Base-by-base conservation (phyloP, 1,139 yeast genomes). In the Scheffersomyces titani region DNA sequence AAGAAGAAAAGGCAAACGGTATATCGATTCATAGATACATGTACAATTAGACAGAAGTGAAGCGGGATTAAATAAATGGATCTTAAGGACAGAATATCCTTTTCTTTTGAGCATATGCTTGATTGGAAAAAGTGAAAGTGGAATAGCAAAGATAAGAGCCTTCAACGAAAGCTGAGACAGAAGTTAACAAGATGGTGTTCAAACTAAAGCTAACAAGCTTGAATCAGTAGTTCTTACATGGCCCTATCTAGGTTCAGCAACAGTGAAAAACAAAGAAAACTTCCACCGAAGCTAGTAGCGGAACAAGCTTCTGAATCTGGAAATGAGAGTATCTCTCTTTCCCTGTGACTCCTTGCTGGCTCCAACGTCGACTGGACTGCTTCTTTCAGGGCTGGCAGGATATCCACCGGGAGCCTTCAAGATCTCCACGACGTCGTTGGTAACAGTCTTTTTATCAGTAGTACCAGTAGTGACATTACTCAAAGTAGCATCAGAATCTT, bases 291-390 rank as follows among this genome's bases (percentile, higher is more conserved):
- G 40, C 40, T 59, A 68, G 54, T 69, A 72, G 62, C 61, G 71
- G 64, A 78, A 78, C 50, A 77, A 70, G 40, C 74, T 73, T 59
- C 67, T 72, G 61, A 78, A 72, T 55, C 71, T 69, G 22, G 77
- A 67, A 51, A 77, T 62, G 54, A 78, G 66, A 48, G 70, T 65
- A 19, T 72, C 78, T 55, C 70, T 65, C 54, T 63, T 73, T n/a
- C 58, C 64, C 20, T 51, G 44, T 3, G 55, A 20, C 9, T 44
- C 52, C 20, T 51, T 56, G 11, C 60, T 24, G 21, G 59, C 36
- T 13, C 36, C 46, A 7, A 30, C 13, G 13, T 30, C 40, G 40
- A 30, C 40, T 30, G 40, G 40, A 11, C 40, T 30, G 20, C 55
- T 40, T 24, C 53, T 51, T 20, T 57, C 58, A 20, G 67, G 62